Conservation (phyloP, 768 basidiomycete genomes). For the Podaxis mareebaensis region DNA sequence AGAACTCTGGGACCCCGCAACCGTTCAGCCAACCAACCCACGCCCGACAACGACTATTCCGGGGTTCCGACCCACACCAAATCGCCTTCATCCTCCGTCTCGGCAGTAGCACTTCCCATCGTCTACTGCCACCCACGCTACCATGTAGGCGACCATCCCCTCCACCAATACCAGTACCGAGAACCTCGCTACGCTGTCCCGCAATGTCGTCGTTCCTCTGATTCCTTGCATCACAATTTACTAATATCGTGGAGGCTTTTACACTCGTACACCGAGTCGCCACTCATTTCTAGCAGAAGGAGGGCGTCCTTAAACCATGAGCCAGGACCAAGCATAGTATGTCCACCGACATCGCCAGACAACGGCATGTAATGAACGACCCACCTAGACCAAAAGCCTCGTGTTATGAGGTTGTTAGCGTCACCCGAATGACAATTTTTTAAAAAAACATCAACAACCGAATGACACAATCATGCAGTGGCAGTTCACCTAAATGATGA, state of each 20-base stretch:
- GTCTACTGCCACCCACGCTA: neutral
- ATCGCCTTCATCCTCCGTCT: neutral
- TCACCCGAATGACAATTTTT: no score
- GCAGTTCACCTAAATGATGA: no score
- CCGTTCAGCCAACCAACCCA: neutral
- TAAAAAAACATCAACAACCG: no score
- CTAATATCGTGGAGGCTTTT: slow-evolving; percentile 21
- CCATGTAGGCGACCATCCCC: neutral
- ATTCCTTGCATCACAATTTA: slow-evolving; percentile 27
- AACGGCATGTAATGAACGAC: no score
- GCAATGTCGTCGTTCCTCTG: slow-evolving; percentile 31
- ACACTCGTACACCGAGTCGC: no score
- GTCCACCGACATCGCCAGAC: no score
- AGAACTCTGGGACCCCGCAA: neutral
- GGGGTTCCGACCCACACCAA: neutral
- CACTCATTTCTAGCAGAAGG: no score
- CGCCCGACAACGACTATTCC: neutral
- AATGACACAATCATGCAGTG: no score
- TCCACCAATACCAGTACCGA: neutral
- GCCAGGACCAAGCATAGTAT: no score
- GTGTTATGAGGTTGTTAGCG: no score
- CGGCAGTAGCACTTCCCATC: neutral
- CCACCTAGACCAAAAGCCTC: no score
- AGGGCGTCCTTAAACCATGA: no score
- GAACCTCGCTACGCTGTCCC: slow-evolving; percentile 19